Evolutionary conservation across 495 filamentous ascomycete species (phyloP).

Genomic region (Penicillium mononematosum): DNA sequence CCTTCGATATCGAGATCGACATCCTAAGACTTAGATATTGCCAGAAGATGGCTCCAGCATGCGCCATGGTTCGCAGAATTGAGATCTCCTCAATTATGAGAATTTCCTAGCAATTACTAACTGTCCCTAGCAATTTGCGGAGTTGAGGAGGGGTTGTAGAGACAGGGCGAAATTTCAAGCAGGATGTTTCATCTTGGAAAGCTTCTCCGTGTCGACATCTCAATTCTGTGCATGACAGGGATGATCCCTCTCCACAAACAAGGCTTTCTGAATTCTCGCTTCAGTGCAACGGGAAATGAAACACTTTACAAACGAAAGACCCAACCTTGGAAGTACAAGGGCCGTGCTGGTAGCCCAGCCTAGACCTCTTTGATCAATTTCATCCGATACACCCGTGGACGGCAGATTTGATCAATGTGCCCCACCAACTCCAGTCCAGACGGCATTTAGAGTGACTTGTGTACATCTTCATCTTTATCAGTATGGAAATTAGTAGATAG

Average conservation of each 20-base stretch:
- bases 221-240: neutral
- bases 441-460: neutral
- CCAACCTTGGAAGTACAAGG: neutral
- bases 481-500: neutral
- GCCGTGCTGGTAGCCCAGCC: neutral
- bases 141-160: neutral
- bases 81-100: neutral
- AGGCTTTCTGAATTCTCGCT: neutral
- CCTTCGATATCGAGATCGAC: neutral
- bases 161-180: neutral
- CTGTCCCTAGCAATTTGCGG: neutral
- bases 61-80: neutral
- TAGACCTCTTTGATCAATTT: neutral
- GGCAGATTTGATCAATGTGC: neutral
- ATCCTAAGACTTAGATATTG: neutral
- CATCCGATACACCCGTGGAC: neutral
- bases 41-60: neutral
- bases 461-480: neutral
- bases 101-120: neutral
- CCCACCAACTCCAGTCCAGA: neutral
- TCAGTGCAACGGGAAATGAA: neutral
- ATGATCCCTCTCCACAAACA: neutral
- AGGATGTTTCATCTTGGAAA: slow-evolving; percentile 17
- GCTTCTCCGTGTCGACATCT: slow-evolving; percentile 10
- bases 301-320: neutral